phyloP scores from a whole-genome alignment of 192 early-diverging fungal species.

The Backusella sp. region DNA sequence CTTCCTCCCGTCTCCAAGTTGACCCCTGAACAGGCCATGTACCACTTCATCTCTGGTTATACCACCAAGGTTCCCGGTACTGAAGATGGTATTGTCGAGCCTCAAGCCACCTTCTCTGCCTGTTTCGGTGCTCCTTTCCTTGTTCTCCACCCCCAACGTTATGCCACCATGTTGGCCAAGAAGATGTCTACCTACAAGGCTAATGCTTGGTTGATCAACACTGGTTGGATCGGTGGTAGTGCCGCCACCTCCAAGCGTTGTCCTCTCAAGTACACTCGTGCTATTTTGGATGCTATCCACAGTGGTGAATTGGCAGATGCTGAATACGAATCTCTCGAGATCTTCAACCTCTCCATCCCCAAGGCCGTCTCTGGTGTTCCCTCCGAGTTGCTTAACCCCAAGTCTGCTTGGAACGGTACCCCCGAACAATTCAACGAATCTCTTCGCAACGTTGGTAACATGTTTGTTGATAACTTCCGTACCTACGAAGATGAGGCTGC shows the following conservation, averaged over 20 bases:
- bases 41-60: slow-evolving; percentile 98
- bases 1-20: slow-evolving; percentile 91
- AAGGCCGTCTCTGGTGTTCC: slow-evolving; percentile 77
- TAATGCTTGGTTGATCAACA: slow-evolving; percentile 95
- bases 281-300: slow-evolving; percentile 98
- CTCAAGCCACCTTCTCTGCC: slow-evolving; percentile 89
- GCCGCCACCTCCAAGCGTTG: slow-evolving; percentile 91
- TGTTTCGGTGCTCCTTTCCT: slow-evolving; percentile 98
- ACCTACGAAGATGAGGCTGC: slow-evolving; percentile 78
- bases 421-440: slow-evolving; percentile 61
- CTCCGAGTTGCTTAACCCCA: slow-evolving; percentile 82
- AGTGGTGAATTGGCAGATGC: slow-evolving; percentile 84
- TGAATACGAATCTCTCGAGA: slow-evolving; percentile 81
- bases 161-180: slow-evolving; percentile 94
- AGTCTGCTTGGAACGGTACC: slow-evolving; percentile 82
- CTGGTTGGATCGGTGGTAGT: slow-evolving; percentile 93
- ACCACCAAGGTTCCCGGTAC: slow-evolving; percentile 98
- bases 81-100: slow-evolving; percentile 91
- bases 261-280: slow-evolving; percentile 94
- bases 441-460: slow-evolving; percentile 71
- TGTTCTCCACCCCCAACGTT: slow-evolving; percentile 93
- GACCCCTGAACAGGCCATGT: slow-evolving; percentile 87
- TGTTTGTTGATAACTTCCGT: slow-evolving; percentile 92
- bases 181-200: slow-evolving; percentile 88
- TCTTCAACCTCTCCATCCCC: slow-evolving; percentile 89